Evolutionary conservation across 2,329 filamentous ascomycete genomes (phyloP).

Genomic region (Aspergillus udagawae): DNA sequence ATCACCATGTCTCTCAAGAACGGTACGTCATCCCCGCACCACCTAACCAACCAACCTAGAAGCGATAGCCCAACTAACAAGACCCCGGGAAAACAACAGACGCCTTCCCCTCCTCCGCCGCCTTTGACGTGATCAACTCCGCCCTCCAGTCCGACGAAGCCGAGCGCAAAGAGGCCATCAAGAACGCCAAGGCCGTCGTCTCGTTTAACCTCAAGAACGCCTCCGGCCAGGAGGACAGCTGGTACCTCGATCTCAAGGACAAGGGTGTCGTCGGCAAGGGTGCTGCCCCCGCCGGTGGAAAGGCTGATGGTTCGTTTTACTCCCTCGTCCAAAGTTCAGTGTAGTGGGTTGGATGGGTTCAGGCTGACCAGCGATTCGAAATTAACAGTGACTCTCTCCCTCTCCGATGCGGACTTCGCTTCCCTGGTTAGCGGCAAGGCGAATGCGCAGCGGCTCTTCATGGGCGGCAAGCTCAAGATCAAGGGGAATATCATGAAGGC

Average conservation of each 20-base stretch:
- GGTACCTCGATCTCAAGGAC: slow-evolving; percentile 95
- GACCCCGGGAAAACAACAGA: slow-evolving; percentile 46
- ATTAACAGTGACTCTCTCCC: slow-evolving; percentile 69
- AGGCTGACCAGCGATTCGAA: not conserved
- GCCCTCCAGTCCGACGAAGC: slow-evolving; percentile 65
- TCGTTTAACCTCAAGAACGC: slow-evolving; percentile 90
- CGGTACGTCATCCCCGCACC: slow-evolving; percentile 47
- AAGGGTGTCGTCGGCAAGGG: slow-evolving; percentile 79
- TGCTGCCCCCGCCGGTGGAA: slow-evolving; percentile 61
- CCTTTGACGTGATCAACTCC: slow-evolving; percentile 82
- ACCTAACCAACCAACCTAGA: not conserved
- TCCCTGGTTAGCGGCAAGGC: slow-evolving; percentile 81
- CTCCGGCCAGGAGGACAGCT: slow-evolving; percentile 73
- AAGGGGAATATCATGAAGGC: slow-evolving; percentile 98
- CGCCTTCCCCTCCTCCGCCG: slow-evolving; percentile 82
- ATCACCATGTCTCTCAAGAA: slow-evolving; percentile 68
- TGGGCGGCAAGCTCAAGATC: slow-evolving; percentile 98
- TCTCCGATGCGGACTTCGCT: slow-evolving; percentile 83
- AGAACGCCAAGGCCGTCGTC: slow-evolving; percentile 82
- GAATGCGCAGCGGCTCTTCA: slow-evolving; percentile 92
- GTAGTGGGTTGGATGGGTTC: not conserved
- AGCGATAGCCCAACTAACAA: not conserved
- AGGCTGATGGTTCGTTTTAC: slow-evolving; percentile 68
- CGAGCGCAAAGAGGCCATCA: slow-evolving; percentile 82
- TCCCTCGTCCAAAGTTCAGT: not conserved